A percentile compares a stretch with the other conserved stretches of the same genome.
phyloP scores from a whole-genome alignment of 768 basidiomycete genomes.

The Suillus brevipes region DNA sequence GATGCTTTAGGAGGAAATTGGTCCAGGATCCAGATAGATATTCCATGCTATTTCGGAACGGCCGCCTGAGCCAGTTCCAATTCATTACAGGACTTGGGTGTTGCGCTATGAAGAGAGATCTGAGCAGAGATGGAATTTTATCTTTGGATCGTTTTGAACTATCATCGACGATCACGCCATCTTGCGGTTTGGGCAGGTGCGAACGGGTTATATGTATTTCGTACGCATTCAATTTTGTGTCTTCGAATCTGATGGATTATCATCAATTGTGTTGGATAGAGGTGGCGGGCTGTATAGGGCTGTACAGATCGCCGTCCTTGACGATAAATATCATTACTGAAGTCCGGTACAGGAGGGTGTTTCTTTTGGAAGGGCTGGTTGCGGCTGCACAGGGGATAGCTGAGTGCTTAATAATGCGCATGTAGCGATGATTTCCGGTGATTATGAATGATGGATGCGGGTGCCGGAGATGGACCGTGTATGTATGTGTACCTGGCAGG shows the following conservation, averaged over 20 bases:
- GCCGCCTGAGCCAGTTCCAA: not conserved
- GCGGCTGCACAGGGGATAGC: not conserved
- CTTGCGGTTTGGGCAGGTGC: not conserved
- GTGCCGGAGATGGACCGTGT: not conserved
- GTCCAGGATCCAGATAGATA: not conserved
- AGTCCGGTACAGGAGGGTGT: not conserved
- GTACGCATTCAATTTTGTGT: not conserved
- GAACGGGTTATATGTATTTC: not conserved
- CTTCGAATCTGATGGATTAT: not conserved
- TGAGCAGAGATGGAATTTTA: not conserved
- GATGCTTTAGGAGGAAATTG: not conserved
- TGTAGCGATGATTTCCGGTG: not conserved
- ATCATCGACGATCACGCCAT: not conserved
- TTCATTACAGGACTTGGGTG: not conserved
- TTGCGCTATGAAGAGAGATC: not conserved
- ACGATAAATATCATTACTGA: not conserved
- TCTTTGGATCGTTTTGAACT: not conserved
- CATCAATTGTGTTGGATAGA: not conserved
- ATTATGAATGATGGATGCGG: not conserved
- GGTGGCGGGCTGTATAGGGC: not conserved
- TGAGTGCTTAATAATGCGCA: not conserved
- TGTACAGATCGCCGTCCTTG: conserved; percentile 1
- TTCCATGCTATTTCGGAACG: not conserved
- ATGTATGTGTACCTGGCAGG: not conserved
- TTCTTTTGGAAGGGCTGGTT: not conserved